Conservation (phyloP, 2,329 filamentous ascomycete genomes). For the Escovopsis sp. region DNA sequence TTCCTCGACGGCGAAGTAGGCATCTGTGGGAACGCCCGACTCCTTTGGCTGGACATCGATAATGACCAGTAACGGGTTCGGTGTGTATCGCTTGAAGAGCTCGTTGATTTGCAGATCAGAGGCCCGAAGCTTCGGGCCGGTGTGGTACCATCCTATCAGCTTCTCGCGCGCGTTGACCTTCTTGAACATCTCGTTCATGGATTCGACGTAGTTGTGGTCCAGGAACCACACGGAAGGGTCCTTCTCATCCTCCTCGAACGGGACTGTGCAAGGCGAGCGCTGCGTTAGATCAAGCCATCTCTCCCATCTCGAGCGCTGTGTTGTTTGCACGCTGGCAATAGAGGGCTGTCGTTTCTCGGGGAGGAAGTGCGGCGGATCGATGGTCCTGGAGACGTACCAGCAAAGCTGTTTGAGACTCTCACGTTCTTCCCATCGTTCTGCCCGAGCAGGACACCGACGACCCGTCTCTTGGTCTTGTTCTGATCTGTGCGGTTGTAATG, state of each 20-base stretch:
- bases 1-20: slow-evolving; percentile 97
- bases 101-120: slow-evolving; percentile 99
- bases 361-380: too few species aligned
- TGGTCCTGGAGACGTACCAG: slow-evolving; percentile 43
- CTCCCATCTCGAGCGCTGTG: background rate
- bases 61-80: slow-evolving; percentile 90
- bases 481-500: slow-evolving; percentile 89
- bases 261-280: slow-evolving; percentile 44
- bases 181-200: slow-evolving; percentile 99
- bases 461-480: slow-evolving; percentile 72
- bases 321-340: background rate
- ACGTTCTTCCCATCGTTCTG: slow-evolving; percentile 95
- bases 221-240: slow-evolving; percentile 98
- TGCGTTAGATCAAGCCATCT: background rate
- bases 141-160: slow-evolving; percentile 99
- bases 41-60: slow-evolving; percentile 98
- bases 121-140: slow-evolving; percentile 87
- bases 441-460: slow-evolving; percentile 86
- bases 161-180: slow-evolving; percentile 98
- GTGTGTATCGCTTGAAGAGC: slow-evolving; percentile 97
- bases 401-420: slow-evolving; percentile 97
- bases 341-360: background rate
- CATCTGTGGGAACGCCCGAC: slow-evolving; percentile 92
- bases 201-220: slow-evolving; percentile 98
- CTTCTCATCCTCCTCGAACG: slow-evolving; percentile 97